Evolutionary conservation across 2,329 filamentous ascomycete species (phyloP).

Genomic region (Mariannaea sp.): DNA sequence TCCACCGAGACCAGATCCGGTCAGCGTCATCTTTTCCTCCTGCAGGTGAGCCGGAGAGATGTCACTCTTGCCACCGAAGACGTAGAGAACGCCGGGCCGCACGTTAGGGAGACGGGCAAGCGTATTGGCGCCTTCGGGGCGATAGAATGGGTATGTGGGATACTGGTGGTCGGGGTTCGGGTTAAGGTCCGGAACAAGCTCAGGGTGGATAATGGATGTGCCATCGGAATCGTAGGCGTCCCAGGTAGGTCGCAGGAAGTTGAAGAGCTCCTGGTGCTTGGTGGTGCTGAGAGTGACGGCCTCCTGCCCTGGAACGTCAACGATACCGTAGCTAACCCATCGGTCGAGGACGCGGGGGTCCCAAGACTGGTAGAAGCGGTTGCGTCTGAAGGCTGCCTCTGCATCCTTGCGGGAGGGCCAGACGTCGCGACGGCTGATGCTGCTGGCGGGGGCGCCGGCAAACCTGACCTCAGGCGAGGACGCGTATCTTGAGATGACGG

Average conservation of each 20-base stretch:
- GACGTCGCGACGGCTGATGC: constrained; percentile 73
- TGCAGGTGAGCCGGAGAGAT: constrained; percentile 58
- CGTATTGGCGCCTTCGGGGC: constrained; percentile 64
- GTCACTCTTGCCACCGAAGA: constrained; percentile 66
- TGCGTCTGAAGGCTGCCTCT: constrained; percentile 66
- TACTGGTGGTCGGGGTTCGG: constrained; percentile 44
- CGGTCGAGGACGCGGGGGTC: constrained; percentile 75
- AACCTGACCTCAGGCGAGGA: constrained; percentile 43
- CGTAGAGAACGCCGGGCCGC: constrained; percentile 68
- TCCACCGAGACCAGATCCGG: constrained; percentile 69
- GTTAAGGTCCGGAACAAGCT: constrained; percentile 53
- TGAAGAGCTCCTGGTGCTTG: constrained; percentile 80
- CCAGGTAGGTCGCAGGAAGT: constrained; percentile 69
- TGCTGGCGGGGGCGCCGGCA: constrained; percentile 59
- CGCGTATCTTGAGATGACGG: constrained; percentile 67
- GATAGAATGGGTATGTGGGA: constrained; percentile 64
- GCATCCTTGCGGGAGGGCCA: constrained; percentile 82
- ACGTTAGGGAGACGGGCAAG: constrained; percentile 63
- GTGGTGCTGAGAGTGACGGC: constrained; percentile 77
- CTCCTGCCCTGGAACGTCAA: constrained; percentile 56
- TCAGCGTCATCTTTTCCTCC: constrained; percentile 64
- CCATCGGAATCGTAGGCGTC: constrained; percentile 48
- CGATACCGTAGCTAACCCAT: constrained; percentile 69
- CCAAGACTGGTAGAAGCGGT: constrained; percentile 77
- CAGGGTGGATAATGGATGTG: constrained; percentile 45